These are phyloP conservation scores for Arthrobotrys entomopaga DNA, from an alignment of 2,329 filamentous ascomycete genomes.

Conservation along the genomic window DNA sequence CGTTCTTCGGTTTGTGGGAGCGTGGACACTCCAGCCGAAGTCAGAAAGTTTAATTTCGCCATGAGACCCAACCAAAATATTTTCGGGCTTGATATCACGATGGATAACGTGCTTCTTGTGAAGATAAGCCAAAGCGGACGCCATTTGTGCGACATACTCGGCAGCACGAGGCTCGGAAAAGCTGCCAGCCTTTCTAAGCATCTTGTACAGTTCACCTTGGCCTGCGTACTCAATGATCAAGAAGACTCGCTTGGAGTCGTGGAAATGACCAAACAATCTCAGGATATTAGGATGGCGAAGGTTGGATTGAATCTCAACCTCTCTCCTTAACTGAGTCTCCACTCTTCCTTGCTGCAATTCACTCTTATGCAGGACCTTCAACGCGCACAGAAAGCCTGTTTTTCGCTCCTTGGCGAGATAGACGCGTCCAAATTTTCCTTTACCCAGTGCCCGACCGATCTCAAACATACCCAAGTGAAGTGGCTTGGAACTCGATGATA, in stretches of 20 bases:
- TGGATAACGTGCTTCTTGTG: slow-evolving; percentile 98
- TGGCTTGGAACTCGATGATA: slow-evolving; percentile 62
- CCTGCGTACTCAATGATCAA: slow-evolving; percentile 87
- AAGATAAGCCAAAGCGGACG: slow-evolving; percentile 85
- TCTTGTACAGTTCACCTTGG: slow-evolving; percentile 88
- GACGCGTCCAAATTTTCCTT: slow-evolving; percentile 87
- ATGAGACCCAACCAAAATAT: slow-evolving; percentile 94
- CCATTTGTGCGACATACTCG: slow-evolving; percentile 87
- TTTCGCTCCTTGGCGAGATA: slow-evolving; percentile 83
- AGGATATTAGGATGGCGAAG: slow-evolving; percentile 86
- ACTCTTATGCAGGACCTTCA: slow-evolving; percentile 87
- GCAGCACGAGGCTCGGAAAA: slow-evolving; percentile 89
- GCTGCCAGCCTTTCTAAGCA: slow-evolving; percentile 78
- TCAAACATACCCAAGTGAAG: slow-evolving; percentile 96
- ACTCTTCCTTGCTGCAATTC: slow-evolving; percentile 82
- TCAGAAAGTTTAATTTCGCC: slow-evolving; percentile 99
- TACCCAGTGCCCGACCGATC: slow-evolving; percentile 84
- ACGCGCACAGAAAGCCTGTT: slow-evolving; percentile 82
- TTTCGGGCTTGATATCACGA: slow-evolving; percentile 96
- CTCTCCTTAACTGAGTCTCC: slow-evolving; percentile 85
- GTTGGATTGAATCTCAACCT: slow-evolving; percentile 91
- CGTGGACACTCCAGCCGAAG: slow-evolving; percentile 98
- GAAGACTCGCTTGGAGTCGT: slow-evolving; percentile 87
- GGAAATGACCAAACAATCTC: slow-evolving; percentile 85
- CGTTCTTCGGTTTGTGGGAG: slow-evolving; percentile 89